Conservation (phyloP, 78 protist genomes). For the Fonticula alba region DNA sequence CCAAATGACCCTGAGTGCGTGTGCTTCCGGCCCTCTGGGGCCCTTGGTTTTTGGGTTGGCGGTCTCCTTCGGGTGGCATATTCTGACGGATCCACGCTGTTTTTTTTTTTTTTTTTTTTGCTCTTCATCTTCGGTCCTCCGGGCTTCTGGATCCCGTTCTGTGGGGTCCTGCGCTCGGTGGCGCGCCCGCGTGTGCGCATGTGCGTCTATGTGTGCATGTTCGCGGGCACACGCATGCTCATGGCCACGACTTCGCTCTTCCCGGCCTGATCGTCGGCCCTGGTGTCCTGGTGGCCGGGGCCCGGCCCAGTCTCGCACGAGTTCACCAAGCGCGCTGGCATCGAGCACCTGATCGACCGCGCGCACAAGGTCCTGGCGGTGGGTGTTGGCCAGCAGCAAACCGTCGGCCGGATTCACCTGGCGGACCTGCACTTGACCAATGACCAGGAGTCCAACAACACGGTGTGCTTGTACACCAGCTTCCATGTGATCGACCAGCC, state of each 20-base stretch:
- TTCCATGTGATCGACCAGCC: no score
- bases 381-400: constrained; percentile 38
- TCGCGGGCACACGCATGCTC: neutral
- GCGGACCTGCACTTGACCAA: constrained; percentile 17
- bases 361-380: constrained; percentile 20
- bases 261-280: neutral
- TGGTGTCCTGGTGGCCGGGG: neutral
- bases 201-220: no score
- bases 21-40: constrained; percentile 19
- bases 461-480: no score
- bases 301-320: neutral
- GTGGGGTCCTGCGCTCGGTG: constrained; percentile 11
- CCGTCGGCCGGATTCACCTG: constrained; percentile 35
- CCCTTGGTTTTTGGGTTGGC: no score
- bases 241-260: neutral
- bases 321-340: neutral
- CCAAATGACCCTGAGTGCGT: constrained; percentile 42
- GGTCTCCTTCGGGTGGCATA: no score
- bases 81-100: constrained; percentile 5
- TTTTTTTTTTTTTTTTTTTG: no score
- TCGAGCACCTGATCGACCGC: constrained; percentile 5
- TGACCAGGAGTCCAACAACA: constrained; percentile 14
- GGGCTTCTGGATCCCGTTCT: no score
- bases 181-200: no score
- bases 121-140: neutral